These are phyloP conservation scores for Pythium brachiatum DNA, from an alignment of 352 stramenopile genomes.

Conservation along the genomic window DNA sequence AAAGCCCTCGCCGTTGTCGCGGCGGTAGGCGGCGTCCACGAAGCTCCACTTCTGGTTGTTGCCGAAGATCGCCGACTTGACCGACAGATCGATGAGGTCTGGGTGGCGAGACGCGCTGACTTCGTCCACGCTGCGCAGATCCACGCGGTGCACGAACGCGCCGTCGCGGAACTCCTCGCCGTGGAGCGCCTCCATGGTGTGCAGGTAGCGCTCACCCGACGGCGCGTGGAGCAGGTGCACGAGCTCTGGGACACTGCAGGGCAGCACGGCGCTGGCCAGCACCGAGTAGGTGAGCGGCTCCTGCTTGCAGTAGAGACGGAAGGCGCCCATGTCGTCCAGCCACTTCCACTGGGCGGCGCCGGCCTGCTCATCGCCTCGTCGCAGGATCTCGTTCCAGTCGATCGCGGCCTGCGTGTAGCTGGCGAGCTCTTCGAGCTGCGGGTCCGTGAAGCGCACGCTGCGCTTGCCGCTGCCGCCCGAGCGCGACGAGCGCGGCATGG, in stretches of 20 bases:
- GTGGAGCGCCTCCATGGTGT: constrained; percentile 24
- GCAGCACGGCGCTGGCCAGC: constrained; percentile 16
- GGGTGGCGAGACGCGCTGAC: neutral
- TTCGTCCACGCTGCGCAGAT: constrained; percentile 8
- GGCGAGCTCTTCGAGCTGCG: constrained; percentile 10
- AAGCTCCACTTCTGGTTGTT: constrained; percentile 29
- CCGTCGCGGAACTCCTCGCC: constrained; percentile 26
- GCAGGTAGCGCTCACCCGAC: constrained; percentile 11
- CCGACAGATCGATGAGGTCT: constrained; percentile 19
- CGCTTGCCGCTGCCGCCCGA: constrained; percentile 12
- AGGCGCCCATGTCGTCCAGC: constrained; percentile 22
- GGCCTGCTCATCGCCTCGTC: constrained; percentile 1
- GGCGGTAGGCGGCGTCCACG: constrained; percentile 18
- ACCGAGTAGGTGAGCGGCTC: constrained; percentile 13
- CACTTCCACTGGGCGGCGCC: constrained; percentile 22
- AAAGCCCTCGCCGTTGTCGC: constrained; percentile 16
- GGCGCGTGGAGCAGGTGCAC: constrained; percentile 15
- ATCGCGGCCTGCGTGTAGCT: constrained; percentile 8
- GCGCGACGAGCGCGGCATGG: constrained; percentile 7
- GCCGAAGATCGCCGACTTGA: constrained; percentile 26
- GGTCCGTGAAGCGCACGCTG: constrained; percentile 18
- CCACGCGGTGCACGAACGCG: constrained; percentile 22
- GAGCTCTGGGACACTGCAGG: constrained; percentile 23
- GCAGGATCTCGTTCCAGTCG: constrained; percentile 25
- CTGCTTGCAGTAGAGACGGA: constrained; percentile 23